These are phyloP conservation scores for Diplodia seriata DNA, from an alignment of 2,329 filamentous ascomycete genomes.

Conservation along the genomic window DNA sequence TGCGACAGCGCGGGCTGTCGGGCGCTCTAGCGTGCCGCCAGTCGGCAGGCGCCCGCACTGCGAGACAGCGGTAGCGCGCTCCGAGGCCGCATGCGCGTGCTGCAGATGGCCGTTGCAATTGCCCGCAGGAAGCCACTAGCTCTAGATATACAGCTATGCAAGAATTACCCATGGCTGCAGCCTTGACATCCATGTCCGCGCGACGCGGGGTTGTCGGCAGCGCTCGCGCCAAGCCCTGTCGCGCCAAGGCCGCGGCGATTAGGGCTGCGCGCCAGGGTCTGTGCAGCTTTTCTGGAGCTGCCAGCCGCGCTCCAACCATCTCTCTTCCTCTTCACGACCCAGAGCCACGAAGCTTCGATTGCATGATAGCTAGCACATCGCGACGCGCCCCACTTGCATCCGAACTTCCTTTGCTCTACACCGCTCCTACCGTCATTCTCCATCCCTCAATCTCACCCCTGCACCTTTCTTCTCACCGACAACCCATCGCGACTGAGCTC, in stretches of 20 bases:
- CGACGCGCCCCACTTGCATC: slow-evolving; percentile 5
- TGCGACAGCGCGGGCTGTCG: not conserved
- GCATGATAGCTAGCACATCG: slow-evolving; percentile 19
- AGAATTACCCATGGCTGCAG: not conserved
- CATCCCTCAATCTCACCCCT: not conserved
- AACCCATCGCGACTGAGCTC: slow-evolving; percentile 4
- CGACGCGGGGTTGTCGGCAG: not conserved
- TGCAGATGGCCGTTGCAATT: not conserved
- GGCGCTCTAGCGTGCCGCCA: slow-evolving; percentile 1
- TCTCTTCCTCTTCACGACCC: slow-evolving; percentile 14
- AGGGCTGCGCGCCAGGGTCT: slow-evolving; percentile 3
- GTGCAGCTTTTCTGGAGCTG: slow-evolving; percentile 19
- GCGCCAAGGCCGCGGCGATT: not conserved
- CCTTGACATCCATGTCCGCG: not conserved
- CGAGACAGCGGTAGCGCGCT: not conserved
- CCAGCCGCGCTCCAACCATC: slow-evolving; percentile 15
- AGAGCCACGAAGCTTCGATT: slow-evolving; percentile 13
- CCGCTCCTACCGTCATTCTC: not conserved
- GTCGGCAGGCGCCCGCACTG: not conserved
- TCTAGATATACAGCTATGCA: not conserved
- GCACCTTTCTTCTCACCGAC: not conserved
- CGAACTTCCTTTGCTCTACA: slow-evolving; percentile 10
- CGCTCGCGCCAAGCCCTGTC: not conserved
- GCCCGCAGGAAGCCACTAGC: not conserved
- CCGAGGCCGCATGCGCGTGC: not conserved